Conservation (phyloP, 768 basidiomycete genomes). For the Cyathus striatus region DNA sequence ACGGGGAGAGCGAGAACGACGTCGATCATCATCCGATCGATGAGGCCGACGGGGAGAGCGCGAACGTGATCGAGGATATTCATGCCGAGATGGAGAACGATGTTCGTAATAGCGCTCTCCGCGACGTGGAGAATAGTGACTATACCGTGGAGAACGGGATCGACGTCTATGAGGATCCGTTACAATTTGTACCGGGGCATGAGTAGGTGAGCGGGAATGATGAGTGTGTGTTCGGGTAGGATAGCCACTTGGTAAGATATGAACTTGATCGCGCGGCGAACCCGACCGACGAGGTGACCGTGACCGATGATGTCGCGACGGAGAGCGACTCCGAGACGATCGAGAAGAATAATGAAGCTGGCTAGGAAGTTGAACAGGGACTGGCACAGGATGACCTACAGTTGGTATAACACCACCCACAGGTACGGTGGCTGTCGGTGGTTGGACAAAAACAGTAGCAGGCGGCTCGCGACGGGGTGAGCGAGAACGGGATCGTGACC, state of each 20-base stretch:
- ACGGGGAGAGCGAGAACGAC: conserved; percentile 5
- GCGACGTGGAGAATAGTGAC: conserved; percentile 2
- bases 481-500: conserved; percentile 12
- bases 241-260: background rate
- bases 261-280: conserved; percentile 7
- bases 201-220: background rate
- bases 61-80: conserved; percentile 7
- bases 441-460: too few relatives aligned
- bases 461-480: conserved; percentile 3
- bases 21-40: conserved; percentile 1
- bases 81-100: conserved; percentile 4
- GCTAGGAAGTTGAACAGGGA: background rate
- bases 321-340: conserved; percentile 7
- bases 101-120: conserved; percentile 3
- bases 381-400: too few relatives aligned
- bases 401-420: too few relatives aligned
- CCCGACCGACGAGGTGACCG: conserved; percentile 10
- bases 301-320: conserved; percentile 10
- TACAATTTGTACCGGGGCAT: background rate
- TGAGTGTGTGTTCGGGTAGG: background rate
- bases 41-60: conserved; percentile 5
- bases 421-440: conserved; percentile 1
- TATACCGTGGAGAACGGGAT: conserved; percentile 13
- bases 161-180: conserved; percentile 1
- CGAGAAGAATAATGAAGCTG: conserved; percentile 9